Base-by-base conservation (phyloP, 2,329 filamentous ascomycete species). In the Xylariaceae sp. region DNA sequence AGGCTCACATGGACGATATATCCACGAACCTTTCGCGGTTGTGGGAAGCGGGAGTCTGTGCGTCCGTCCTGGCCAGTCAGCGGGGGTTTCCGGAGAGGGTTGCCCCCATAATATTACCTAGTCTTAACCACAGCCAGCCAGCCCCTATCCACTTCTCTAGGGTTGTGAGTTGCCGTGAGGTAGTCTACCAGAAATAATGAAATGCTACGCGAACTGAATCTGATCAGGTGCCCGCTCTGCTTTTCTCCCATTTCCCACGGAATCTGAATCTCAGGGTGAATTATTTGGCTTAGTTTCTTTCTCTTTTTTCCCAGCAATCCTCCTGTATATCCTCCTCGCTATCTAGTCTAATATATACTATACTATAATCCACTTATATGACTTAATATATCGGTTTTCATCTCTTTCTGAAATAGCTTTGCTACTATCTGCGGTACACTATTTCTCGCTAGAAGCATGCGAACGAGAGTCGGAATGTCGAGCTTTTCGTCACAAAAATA, bases 41-140 rank as follows among this genome's bases (percentile, higher is more conserved):
- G 48, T 53, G 20, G 32, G n/a, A 54, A 56, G 48, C 59, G 59
- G 59, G 59, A 63, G 61, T 60, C 56, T 61, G 59, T 63, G 59
- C 56, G 61, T 58, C 56, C 29, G 59, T 61, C 60, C 56, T 54
- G 54, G 37, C 56, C 61, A 58, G 49, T 61, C 26, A 60, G 56
- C 61, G 52, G 56, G 56, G 52, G 59, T 37, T 51, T 56, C 56
- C 61, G 56, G 61, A 56, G 60, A 59, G 59, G 59, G 56, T 56
- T 56, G 59, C 61, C 61, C 57, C 52, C 58, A 60, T 26, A 26
- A 4, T 26, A 26, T n/a, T n/a, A n/a, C n/a, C n/a, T n/a, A n/a
- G 45, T 43, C 40, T 56, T 44, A 55, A 54, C 46, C 48, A 20
- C 51, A 40, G 50, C 56, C 53, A 46, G 53, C 56, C 51, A 53